Conservation (phyloP, 2,329 filamentous ascomycete species). For the Calonectria montana region DNA sequence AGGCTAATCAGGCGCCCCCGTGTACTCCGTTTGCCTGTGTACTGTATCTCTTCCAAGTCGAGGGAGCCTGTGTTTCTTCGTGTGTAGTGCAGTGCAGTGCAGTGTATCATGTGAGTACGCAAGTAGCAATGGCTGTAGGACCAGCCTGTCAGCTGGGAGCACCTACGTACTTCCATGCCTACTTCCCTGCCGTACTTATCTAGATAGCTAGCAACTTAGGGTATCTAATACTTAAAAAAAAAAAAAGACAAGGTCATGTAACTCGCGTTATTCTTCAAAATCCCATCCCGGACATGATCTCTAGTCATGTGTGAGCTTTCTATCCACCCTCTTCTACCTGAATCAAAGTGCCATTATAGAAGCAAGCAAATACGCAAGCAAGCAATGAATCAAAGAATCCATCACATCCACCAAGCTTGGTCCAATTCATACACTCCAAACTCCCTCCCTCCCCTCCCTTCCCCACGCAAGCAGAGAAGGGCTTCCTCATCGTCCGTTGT, state of each 20-base stretch:
- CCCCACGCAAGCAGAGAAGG: not conserved
- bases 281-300: conserved; percentile 10
- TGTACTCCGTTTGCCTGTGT: not conserved
- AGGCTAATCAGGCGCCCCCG: not conserved
- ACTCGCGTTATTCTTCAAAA: conserved; percentile 14
- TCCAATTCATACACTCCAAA: conserved; percentile 5
- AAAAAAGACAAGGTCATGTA: conserved; percentile 3
- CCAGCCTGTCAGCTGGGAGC: not conserved
- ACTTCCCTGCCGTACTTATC: not conserved
- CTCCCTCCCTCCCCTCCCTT: not conserved
- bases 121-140: not conserved
- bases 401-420: not conserved
- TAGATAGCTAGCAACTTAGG: not conserved
- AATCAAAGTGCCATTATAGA: not conserved
- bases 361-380: not conserved
- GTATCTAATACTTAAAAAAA: conserved; percentile 8
- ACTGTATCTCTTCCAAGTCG: not conserved
- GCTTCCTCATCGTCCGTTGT: not conserved
- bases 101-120: not conserved
- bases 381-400: conserved; percentile 8
- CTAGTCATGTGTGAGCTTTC: conserved; percentile 7
- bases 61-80: not conserved
- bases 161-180: not conserved
- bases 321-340: conserved; percentile 18
- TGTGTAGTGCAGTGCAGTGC: not conserved